phyloP scores from a whole-genome alignment of 352 stramenopile species.

The Phytophthora sp. region DNA sequence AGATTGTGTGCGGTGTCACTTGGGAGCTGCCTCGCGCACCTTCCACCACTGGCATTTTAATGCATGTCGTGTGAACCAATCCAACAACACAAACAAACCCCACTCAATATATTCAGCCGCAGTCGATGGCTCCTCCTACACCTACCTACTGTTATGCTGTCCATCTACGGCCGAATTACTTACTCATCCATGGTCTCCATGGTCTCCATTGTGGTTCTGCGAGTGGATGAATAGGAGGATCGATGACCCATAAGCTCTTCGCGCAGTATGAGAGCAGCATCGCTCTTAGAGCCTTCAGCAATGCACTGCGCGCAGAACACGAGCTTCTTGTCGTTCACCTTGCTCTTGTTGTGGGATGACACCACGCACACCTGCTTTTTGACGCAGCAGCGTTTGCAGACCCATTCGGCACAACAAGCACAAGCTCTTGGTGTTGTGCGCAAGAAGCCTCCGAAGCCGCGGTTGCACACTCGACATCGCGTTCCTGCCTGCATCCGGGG shows the following conservation, averaged over 20 bases:
- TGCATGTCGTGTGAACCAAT: conserved; percentile 34
- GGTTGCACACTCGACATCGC: conserved; percentile 37
- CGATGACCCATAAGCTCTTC: conserved; percentile 36
- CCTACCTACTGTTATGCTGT: not conserved
- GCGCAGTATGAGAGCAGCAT: conserved; percentile 37
- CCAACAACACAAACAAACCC: conserved; percentile 25
- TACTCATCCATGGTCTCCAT: conserved; percentile 9
- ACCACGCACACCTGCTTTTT: conserved; percentile 47
- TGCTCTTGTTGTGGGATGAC: conserved; percentile 39
- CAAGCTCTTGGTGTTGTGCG: conserved; percentile 29
- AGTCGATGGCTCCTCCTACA: conserved; percentile 26
- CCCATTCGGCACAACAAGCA: conserved; percentile 34
- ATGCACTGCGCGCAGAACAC: conserved; percentile 48
- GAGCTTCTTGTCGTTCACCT: conserved; percentile 49
- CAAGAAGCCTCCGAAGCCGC: conserved; percentile 38
- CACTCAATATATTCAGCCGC: conserved; percentile 48
- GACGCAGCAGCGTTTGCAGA: conserved; percentile 49
- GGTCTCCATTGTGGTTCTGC: conserved; percentile 29
- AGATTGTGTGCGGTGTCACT: conserved; percentile 35
- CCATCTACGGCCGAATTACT: not conserved
- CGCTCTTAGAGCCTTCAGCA: conserved; percentile 37
- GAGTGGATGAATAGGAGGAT: conserved; percentile 39
- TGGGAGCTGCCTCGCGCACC: conserved; percentile 38
- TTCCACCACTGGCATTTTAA: conserved; percentile 31
- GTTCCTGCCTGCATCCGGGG: conserved; percentile 14